These are phyloP conservation scores for Spencermartinsiella ligniputridi DNA, from an alignment of 1,139 yeast genomes.

Conservation along the genomic window DNA sequence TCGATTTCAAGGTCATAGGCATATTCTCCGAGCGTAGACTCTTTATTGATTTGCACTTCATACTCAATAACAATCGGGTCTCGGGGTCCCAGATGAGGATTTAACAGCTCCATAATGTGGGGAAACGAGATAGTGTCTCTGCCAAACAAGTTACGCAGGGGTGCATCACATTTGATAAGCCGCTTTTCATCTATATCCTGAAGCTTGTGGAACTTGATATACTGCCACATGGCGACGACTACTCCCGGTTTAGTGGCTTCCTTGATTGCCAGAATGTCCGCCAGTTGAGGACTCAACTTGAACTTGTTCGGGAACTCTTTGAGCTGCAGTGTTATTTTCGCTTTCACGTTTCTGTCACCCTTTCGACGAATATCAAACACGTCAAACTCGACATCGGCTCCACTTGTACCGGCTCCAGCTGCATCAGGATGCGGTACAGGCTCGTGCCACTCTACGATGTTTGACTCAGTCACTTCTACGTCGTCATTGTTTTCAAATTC, in stretches of 20 bases:
- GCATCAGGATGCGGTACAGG: constrained; percentile 24
- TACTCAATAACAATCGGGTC: constrained; percentile 77
- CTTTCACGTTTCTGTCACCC: constrained; percentile 63
- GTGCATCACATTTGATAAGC: constrained; percentile 63
- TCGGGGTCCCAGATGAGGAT: constrained; percentile 61
- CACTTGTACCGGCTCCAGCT: constrained; percentile 13
- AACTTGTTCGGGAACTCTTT: constrained; percentile 66
- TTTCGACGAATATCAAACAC: constrained; percentile 82
- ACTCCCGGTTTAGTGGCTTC: constrained; percentile 88
- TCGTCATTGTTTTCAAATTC: constrained; percentile 46
- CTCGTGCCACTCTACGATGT: constrained; percentile 67
- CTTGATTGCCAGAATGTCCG: constrained; percentile 64
- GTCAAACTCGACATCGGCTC: constrained; percentile 56
- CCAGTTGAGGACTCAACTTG: constrained; percentile 58
- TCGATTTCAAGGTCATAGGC: constrained; percentile 69
- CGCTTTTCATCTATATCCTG: constrained; percentile 53
- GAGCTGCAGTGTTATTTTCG: constrained; percentile 74
- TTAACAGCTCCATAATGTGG: constrained; percentile 68
- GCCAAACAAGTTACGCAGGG: constrained; percentile 48
- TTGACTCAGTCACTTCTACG: constrained; percentile 35
- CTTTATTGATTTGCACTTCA: constrained; percentile 67
- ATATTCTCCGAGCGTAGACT: constrained; percentile 75
- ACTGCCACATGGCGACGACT: constrained; percentile 82
- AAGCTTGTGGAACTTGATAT: constrained; percentile 69
- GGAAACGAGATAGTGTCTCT: constrained; percentile 51